A percentile compares a stretch with the other conserved stretches of the same genome.
Conservation (phyloP, 2,329 filamentous ascomycete species). For the Aphanocladium album region DNA sequence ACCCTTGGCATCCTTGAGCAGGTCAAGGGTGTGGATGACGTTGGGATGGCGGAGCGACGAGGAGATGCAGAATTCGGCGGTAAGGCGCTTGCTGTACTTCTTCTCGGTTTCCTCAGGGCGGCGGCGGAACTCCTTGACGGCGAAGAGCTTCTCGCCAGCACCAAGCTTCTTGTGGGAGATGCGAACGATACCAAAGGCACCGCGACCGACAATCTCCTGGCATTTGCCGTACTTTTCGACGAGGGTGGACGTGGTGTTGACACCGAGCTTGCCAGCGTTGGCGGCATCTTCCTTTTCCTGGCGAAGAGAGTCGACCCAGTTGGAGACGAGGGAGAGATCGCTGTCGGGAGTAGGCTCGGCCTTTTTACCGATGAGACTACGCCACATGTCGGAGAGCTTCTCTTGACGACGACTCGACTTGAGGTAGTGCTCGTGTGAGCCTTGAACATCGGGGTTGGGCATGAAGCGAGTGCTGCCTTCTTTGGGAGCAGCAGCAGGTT, state of each 20-base stretch:
- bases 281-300: slow-evolving; percentile 84
- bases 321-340: slow-evolving; percentile 87
- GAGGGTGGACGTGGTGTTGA: slow-evolving; percentile 66
- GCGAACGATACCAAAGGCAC: slow-evolving; percentile 93
- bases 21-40: slow-evolving; percentile 93
- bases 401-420: slow-evolving; percentile 89
- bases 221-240: slow-evolving; percentile 98
- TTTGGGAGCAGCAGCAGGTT: slow-evolving; percentile 25
- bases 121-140: slow-evolving; percentile 96
- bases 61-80: slow-evolving; percentile 97
- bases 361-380: slow-evolving; percentile 79
- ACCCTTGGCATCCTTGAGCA: slow-evolving; percentile 92
- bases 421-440: slow-evolving; percentile 80
- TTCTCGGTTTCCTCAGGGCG: slow-evolving; percentile 91
- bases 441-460: slow-evolving; percentile 47
- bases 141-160: slow-evolving; percentile 84
- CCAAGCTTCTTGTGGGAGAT: slow-evolving; percentile 95
- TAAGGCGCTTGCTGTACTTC: slow-evolving; percentile 96
- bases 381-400: slow-evolving; percentile 88
- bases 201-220: slow-evolving; percentile 91
- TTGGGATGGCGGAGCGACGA: slow-evolving; percentile 95
- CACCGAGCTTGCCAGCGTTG: slow-evolving; percentile 71
- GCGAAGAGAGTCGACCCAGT: slow-evolving; percentile 91
- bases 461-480: slow-evolving; percentile 48
- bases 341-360: slow-evolving; percentile 68